phyloP scores from a whole-genome alignment of 1,139 yeast genomes.

The Yamadazyma sp. region DNA sequence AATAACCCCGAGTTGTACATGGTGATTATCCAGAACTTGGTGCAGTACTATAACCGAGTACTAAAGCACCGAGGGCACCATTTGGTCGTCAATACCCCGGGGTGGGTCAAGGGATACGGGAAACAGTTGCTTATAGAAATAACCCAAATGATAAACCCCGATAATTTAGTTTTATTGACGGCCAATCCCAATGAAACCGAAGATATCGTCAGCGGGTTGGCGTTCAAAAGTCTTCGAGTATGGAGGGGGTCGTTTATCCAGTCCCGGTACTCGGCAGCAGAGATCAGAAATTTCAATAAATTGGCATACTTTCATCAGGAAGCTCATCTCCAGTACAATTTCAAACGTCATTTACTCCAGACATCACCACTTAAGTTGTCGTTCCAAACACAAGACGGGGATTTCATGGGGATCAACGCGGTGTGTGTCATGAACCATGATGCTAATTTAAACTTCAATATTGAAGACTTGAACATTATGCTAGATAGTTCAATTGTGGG shows the following conservation, averaged over 20 bases:
- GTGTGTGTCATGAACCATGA: slow-evolving; percentile 39
- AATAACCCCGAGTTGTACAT: slow-evolving; percentile 63
- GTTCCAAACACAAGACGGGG: slow-evolving; percentile 25
- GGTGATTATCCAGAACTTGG: slow-evolving; percentile 42
- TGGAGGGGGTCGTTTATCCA: slow-evolving; percentile 31
- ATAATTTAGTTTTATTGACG: slow-evolving; percentile 46
- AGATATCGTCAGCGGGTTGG: slow-evolving; percentile 25
- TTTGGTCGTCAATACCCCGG: slow-evolving; percentile 79
- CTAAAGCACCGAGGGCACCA: slow-evolving; percentile 34
- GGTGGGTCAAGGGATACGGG: slow-evolving; percentile 93
- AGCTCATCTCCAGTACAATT: slow-evolving; percentile 35
- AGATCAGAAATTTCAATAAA: slow-evolving; percentile 51
- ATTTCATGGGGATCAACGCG: slow-evolving; percentile 37
- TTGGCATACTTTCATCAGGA: slow-evolving; percentile 54
- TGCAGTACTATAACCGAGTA: slow-evolving; percentile 27
- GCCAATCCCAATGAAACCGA: slow-evolving; percentile 25
- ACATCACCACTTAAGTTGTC: slow-evolving; percentile 52
- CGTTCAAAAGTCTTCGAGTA: slow-evolving; percentile 18
- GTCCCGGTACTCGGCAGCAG: slow-evolving; percentile 48
- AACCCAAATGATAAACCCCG: slow-evolving; percentile 49
- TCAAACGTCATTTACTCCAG: slow-evolving; percentile 45
- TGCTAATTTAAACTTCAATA: slow-evolving; percentile 22
- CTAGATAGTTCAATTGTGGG: slow-evolving; percentile 59
- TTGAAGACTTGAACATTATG: slow-evolving; percentile 40
- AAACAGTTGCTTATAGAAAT: slow-evolving; percentile 58